Conservation (phyloP, 208 protist species). For the Acanthamoeba royreba region DNA sequence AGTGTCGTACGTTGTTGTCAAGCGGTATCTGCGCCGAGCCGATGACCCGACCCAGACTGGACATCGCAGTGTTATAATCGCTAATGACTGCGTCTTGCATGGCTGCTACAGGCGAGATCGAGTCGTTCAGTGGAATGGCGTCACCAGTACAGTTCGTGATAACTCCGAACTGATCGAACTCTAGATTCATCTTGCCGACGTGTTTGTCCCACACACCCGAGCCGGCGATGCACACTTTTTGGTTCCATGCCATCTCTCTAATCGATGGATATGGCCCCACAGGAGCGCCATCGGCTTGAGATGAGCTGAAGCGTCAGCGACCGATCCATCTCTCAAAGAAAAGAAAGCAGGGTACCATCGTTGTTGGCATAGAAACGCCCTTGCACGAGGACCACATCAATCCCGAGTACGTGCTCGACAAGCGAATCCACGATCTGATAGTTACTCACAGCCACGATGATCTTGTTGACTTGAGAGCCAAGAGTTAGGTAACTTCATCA, state of each 20-base stretch:
- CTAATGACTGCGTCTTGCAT: background rate
- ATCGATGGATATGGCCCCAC: background rate
- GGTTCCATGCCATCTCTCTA: background rate
- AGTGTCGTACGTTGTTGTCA: background rate
- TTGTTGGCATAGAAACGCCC: background rate
- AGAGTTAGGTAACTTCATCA: no score
- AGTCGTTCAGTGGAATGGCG: background rate
- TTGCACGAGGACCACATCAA: constrained; percentile 3
- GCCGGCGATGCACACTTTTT: background rate
- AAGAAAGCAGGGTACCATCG: background rate
- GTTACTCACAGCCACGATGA: background rate
- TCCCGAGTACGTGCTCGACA: background rate
- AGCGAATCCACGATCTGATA: background rate
- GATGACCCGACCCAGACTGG: background rate
- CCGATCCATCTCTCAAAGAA: background rate
- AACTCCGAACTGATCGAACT: background rate
- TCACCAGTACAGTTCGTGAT: background rate
- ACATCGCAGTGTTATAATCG: background rate
- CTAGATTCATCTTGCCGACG: background rate
- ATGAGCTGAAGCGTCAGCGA: background rate
- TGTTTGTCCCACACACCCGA: background rate
- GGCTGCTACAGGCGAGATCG: background rate
- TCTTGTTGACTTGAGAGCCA: constrained; percentile 50
- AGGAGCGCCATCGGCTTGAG: background rate
- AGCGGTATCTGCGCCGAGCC: background rate